Evolutionary conservation across 140 eudicot genomes (phyloP).

Genomic region (Erigeron philadelphicus): DNA sequence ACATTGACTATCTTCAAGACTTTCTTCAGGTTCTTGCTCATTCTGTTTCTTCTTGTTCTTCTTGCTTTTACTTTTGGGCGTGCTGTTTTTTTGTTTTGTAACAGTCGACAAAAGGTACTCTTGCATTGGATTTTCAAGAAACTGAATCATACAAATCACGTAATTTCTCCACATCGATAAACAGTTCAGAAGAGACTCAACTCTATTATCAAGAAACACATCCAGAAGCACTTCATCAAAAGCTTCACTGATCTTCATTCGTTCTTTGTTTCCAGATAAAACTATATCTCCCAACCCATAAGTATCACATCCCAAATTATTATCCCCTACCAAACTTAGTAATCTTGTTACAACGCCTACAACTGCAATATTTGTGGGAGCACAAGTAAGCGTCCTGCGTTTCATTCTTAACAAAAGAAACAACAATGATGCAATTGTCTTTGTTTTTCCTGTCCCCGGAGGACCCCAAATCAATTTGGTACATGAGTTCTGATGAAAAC

Average conservation of each 20-base stretch:
- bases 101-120: neutral
- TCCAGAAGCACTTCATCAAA: slow-evolving; percentile 33
- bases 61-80: slow-evolving; percentile 18
- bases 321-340: slow-evolving; percentile 25
- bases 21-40: neutral
- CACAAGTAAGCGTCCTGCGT: slow-evolving; percentile 56
- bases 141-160: slow-evolving; percentile 22
- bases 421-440: slow-evolving; percentile 47
- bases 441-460: slow-evolving; percentile 83
- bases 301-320: slow-evolving; percentile 26
- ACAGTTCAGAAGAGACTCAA: slow-evolving; percentile 18
- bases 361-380: slow-evolving; percentile 71
- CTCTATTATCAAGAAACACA: slow-evolving; percentile 32
- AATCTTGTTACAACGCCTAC: slow-evolving; percentile 41
- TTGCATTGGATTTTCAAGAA: slow-evolving; percentile 30
- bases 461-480: slow-evolving; percentile 74
- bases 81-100: neutral
- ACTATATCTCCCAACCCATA: slow-evolving; percentile 62
- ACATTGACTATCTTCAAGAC: slow-evolving; percentile 10
- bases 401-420: slow-evolving; percentile 34
- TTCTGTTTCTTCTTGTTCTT: neutral
- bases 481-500: slow-evolving; percentile 32
- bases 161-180: slow-evolving; percentile 27
- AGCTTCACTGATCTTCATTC: slow-evolving; percentile 47
- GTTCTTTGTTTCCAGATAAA: slow-evolving; percentile 35